Conservation (phyloP, 805 yeast genomes). For the Candida nanaspora region DNA sequence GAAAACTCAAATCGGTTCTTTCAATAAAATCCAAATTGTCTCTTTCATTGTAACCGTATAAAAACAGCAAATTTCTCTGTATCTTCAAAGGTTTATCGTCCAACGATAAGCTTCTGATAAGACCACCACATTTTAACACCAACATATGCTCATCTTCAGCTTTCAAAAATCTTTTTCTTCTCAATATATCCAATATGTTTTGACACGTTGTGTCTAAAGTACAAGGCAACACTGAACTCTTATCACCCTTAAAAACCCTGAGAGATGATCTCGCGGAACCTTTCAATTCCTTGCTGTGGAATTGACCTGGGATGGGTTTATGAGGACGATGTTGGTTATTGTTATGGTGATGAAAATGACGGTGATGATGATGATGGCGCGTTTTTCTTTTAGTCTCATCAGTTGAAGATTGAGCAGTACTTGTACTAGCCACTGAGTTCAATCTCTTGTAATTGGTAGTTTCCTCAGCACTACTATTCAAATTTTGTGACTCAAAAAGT, state of each 20-base stretch:
- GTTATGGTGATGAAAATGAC: conserved; percentile 1
- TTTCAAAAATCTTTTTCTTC: conserved; percentile 71
- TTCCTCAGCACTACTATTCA: too few relatives aligned
- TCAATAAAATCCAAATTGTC: conserved; percentile 76
- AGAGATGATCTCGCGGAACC: conserved; percentile 32
- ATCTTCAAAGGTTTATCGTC: conserved; percentile 72
- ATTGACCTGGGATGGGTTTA: not conserved
- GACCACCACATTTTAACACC: conserved; percentile 67
- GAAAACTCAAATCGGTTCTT: conserved; percentile 72
- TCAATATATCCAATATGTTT: conserved; percentile 63
- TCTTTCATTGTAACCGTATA: conserved; percentile 74
- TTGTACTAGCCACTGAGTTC: conserved; percentile 4
- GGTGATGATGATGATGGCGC: conserved; percentile 4
- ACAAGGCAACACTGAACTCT: conserved; percentile 73
- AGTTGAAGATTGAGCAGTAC: conserved; percentile 5
- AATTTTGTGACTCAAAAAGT: too few relatives aligned
- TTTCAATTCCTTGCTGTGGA: conserved; percentile 17
- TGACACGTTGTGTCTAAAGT: conserved; percentile 70
- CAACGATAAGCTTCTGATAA: conserved; percentile 63
- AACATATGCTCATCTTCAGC: conserved; percentile 67
- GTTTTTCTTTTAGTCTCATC: not conserved
- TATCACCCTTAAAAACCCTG: conserved; percentile 76
- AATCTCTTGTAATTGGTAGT: not conserved
- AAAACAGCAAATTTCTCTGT: conserved; percentile 62
- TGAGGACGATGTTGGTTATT: conserved; percentile 11